Evolutionary conservation across 202 grass and related monocot genomes (phyloP), one percentile per base, ranked within the genome.

Genomic region (Bolboschoenoplectus hybrid): DNA sequence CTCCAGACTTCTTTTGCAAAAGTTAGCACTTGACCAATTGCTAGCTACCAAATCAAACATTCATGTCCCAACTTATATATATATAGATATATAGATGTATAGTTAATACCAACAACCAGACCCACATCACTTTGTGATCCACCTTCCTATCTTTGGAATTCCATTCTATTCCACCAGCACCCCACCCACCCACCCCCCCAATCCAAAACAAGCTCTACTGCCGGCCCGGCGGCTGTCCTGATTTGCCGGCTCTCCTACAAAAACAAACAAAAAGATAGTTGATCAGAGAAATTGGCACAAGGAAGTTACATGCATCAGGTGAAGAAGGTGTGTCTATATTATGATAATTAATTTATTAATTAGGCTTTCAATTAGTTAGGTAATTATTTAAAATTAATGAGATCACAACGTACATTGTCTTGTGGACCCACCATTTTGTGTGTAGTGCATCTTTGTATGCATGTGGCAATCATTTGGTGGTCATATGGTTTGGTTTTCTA

Each of bases 171-270:
- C 61, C 50, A 53, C 61, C 7, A 65, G 46, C 65, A 52, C 47
- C 65, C 62, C 3, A 34, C 13, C 26, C 11, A 45, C 81, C 3
- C 9, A 0, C 19, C 16, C n/a, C 32, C 7, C 26, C 26, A 26
- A 26, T 26, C 26, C 26, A 26, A 26, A 26, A 26, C 26, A 26
- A 26, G 26, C 26, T 55, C 67, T 69, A 84, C 57, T 84, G 82
- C 2, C 82, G 82, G 49, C 63, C 86, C 45, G 86, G 81, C 17
- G 86, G 69, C 3, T 75, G 60, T 14, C 81, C 86, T 36, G 81
- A 88, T 53, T 88, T 88, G 58, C 69, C 81, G 6, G 86, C 71
- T 69, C 81, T 83, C 86, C 86, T 88, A 41, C 65, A 67, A 17
- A 87, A 65, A 74, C 79, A 83, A 58, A 87, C 65, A 1, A 64